Percentiles rank a stretch among this genome's conserved stretches.
Conservation (phyloP, 805 yeast species). For the Nakazawaea ishiwadae region DNA sequence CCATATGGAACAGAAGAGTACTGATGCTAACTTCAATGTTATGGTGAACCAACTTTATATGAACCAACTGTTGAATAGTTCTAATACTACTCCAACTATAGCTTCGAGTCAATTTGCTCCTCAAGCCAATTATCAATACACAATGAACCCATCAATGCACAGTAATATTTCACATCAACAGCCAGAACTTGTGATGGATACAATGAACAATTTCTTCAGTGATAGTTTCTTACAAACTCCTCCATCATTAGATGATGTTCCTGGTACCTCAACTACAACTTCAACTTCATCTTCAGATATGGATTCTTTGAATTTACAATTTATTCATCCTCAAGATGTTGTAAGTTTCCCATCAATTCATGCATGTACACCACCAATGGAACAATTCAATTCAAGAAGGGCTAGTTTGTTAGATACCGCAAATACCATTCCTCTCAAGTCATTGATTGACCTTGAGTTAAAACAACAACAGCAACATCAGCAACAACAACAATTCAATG, state of each 20-base stretch:
- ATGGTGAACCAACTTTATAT: slow-evolving; percentile 7
- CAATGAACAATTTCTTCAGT: not conserved
- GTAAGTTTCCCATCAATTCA: slow-evolving; percentile 24
- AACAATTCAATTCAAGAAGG: slow-evolving; percentile 5
- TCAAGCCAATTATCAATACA: slow-evolving; percentile 2
- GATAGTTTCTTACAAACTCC: slow-evolving; percentile 4
- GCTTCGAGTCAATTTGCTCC: not conserved
- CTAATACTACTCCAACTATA: not conserved
- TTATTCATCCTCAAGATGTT: slow-evolving; percentile 13
- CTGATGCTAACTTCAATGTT: slow-evolving; percentile 1
- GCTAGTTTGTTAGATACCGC: slow-evolving; percentile 7
- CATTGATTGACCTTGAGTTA: slow-evolving; percentile 17
- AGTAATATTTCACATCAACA: not conserved
- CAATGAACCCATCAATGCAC: not conserved
- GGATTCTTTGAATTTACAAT: slow-evolving; percentile 11
- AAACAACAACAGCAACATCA: slow-evolving; percentile 20
- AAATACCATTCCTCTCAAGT: not conserved
- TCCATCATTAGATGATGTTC: slow-evolving; percentile 6
- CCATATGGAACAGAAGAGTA: not conserved
- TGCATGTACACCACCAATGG: slow-evolving; percentile 26
- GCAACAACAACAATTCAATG: slow-evolving; percentile 15
- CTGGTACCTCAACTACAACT: slow-evolving; percentile 6
- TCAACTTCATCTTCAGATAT: slow-evolving; percentile 10
- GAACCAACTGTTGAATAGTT: slow-evolving; percentile 3
- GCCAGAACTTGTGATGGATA: not conserved